phyloP scores from a whole-genome alignment of 352 stramenopile genomes.

The Phytophthora pinifolia region DNA sequence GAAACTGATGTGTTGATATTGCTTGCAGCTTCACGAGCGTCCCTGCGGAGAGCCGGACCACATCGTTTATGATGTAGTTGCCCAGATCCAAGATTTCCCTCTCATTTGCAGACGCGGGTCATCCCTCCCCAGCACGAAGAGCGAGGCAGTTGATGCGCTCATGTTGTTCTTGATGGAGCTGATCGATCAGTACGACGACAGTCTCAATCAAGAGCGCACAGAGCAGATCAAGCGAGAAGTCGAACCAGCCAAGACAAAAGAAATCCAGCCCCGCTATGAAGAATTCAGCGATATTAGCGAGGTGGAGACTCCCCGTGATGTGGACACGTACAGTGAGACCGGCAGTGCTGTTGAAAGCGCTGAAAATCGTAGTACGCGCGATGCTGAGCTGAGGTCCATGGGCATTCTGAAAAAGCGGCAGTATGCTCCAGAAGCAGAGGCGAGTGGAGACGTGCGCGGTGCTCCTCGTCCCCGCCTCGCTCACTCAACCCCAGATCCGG shows the following conservation, averaged over 20 bases:
- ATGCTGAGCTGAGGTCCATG: conserved; percentile 24
- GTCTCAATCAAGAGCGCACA: conserved; percentile 18
- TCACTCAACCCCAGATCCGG: conserved; percentile 16
- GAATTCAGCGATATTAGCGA: conserved; percentile 3
- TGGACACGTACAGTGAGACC: conserved; percentile 2
- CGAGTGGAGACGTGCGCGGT: conserved; percentile 22
- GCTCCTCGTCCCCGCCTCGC: conserved; percentile 27
- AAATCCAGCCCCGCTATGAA: conserved; percentile 1
- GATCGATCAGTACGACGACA: conserved; percentile 37
- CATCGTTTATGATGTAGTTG: conserved; percentile 36
- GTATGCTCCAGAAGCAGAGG: conserved; percentile 24
- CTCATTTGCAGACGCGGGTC: conserved; percentile 32
- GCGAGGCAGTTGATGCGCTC: conserved; percentile 41
- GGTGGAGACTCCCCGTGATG: background rate
- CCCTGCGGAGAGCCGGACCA: conserved; percentile 18
- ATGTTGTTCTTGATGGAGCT: conserved; percentile 48
- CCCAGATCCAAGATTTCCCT: conserved; percentile 40
- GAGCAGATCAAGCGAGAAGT: conserved; percentile 17
- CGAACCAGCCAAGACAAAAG: conserved; percentile 4
- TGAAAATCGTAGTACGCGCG: conserved; percentile 9
- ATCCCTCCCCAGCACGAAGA: conserved; percentile 31
- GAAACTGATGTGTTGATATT: conserved; percentile 14
- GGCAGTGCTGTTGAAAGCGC: background rate
- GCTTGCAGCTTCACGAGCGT: conserved; percentile 26
- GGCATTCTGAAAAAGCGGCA: conserved; percentile 35